Conservation (phyloP, 2,329 filamentous ascomycete genomes). For the Pseudogymnoascus sp. region DNA sequence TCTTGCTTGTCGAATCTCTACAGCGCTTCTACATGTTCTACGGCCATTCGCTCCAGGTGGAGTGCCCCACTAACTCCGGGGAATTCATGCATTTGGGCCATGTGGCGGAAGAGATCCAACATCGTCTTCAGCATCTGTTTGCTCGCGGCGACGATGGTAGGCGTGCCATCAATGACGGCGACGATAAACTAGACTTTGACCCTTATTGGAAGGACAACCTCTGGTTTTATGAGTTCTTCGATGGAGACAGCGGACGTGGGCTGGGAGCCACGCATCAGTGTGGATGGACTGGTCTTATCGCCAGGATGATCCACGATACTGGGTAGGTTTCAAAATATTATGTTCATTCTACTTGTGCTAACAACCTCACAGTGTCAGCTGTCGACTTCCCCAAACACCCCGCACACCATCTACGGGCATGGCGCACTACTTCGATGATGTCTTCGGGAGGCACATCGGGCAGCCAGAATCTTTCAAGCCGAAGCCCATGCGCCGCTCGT, state of each 20-base stretch:
- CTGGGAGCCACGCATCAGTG: constrained; percentile 91
- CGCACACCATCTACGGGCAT: constrained; percentile 77
- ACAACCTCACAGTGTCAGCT: constrained; percentile 58
- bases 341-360: constrained; percentile 28
- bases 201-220: constrained; percentile 87
- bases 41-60: constrained; percentile 76
- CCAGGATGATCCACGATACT: constrained; percentile 95
- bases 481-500: constrained; percentile 59
- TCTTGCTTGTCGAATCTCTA: constrained; percentile 86
- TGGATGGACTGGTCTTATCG: constrained; percentile 92
- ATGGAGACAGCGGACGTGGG: constrained; percentile 81
- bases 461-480: constrained; percentile 33
- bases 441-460: constrained; percentile 53
- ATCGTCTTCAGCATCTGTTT: constrained; percentile 87
- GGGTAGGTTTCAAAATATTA: constrained; percentile 51
- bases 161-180: constrained; percentile 79
- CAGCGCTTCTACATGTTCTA: constrained; percentile 96
- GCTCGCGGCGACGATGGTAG: constrained; percentile 75
- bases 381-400: constrained; percentile 86
- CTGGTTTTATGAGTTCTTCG: constrained; percentile 98
- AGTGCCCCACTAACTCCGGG: constrained; percentile 88
- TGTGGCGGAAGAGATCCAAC: constrained; percentile 90
- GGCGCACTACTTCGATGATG: constrained; percentile 91
- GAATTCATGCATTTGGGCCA: constrained; percentile 94
- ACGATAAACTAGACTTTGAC: constrained; percentile 81